Evolutionary conservation across 768 basidiomycete species (phyloP).

Genomic region (Agrocybe praecox): DNA sequence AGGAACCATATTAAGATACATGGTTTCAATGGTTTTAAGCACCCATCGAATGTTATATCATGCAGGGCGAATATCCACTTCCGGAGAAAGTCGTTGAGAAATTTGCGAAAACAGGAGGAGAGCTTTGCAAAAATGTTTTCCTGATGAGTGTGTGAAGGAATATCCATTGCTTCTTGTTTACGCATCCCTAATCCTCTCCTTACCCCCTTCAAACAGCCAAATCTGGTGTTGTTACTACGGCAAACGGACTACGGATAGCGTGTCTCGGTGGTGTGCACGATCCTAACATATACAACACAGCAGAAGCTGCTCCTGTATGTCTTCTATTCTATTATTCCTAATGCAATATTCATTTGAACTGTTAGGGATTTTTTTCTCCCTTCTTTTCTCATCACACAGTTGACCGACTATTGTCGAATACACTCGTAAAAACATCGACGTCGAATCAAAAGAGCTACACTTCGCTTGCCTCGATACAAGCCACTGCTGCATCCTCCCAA

Average conservation of each 20-base stretch:
- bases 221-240: constrained; percentile 78
- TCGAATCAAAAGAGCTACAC: constrained; percentile 48
- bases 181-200: constrained; percentile 6
- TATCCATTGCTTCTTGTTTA: not conserved
- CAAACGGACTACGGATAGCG: constrained; percentile 80
- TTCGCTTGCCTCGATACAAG: constrained; percentile 70
- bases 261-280: constrained; percentile 84
- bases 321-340: not conserved
- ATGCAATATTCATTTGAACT: constrained; percentile 2
- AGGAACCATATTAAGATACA: constrained; percentile 3
- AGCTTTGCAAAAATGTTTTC: constrained; percentile 82
- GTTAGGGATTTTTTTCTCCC: constrained; percentile 74
- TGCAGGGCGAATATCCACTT: constrained; percentile 81
- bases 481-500: constrained; percentile 61
- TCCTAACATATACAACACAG: constrained; percentile 53
- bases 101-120: constrained; percentile 75
- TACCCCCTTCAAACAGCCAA: constrained; percentile 56
- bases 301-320: constrained; percentile 68
- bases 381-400: constrained; percentile 72
- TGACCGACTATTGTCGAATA: constrained; percentile 73
- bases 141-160: constrained; percentile 67
- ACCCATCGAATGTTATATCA: constrained; percentile 90
- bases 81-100: constrained; percentile 75
- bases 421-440: constrained; percentile 53
- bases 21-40: constrained; percentile 42